Evolutionary conservation across 768 basidiomycete genomes (phyloP).

Genomic region (Amanita brunnescens): DNA sequence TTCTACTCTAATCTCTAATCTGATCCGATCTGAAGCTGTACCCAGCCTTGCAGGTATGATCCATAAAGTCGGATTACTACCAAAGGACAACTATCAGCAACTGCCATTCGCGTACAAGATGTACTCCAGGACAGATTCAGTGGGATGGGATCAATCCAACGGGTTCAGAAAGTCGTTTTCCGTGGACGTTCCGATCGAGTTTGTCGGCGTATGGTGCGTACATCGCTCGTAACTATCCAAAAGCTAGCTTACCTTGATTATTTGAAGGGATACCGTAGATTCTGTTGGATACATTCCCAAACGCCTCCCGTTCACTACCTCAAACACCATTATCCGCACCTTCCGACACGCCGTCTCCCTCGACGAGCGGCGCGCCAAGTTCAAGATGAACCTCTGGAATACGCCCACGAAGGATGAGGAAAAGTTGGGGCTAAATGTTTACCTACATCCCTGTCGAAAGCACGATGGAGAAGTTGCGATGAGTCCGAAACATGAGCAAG

Average conservation of each 20-base stretch:
- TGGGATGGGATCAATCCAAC: too few species aligned
- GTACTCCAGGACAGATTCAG: too few species aligned
- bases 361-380: conserved; percentile 51
- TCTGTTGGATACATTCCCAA: conserved; percentile 50
- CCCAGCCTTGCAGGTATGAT: too few species aligned
- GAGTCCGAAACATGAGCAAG: not conserved
- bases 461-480: not conserved
- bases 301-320: too few species aligned
- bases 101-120: conserved; percentile 59
- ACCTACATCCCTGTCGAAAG: too few species aligned
- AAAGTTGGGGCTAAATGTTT: too few species aligned
- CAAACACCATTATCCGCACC: too few species aligned
- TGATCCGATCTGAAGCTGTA: not conserved
- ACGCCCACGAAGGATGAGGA: conserved; percentile 21
- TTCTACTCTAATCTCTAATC: not conserved
- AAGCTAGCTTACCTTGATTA: not conserved
- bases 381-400: conserved; percentile 47
- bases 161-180: too few species aligned
- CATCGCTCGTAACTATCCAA: not conserved
- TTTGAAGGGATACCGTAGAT: conserved; percentile 64
- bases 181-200: conserved; percentile 46
- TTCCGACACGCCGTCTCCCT: too few species aligned
- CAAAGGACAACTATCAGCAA: conserved; percentile 41
- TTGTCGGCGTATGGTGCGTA: conserved; percentile 47
- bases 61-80: conserved; percentile 43